Conservation (phyloP, 371 early-diverging fungal genomes). For the Mortierella sp. region DNA sequence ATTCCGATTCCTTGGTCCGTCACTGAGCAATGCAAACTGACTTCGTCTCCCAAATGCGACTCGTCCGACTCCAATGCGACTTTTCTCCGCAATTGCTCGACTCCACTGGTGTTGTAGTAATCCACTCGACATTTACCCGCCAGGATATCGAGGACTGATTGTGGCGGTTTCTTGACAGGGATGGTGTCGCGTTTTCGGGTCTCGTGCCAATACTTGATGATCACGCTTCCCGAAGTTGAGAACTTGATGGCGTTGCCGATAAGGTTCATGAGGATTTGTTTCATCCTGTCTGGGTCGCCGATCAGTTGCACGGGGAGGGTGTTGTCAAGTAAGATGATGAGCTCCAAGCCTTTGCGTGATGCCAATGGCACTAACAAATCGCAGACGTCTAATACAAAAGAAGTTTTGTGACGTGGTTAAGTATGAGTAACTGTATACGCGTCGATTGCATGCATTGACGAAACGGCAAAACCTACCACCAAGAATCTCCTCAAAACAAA, state of each 20-base stretch:
- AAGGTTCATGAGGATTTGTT: constrained; percentile 69
- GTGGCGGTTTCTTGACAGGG: background rate
- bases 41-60: constrained; percentile 29
- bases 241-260: constrained; percentile 82
- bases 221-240: constrained; percentile 72
- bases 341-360: constrained; percentile 64
- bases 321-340: constrained; percentile 62
- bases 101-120: background rate
- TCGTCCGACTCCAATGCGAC: constrained; percentile 13
- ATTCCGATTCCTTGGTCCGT: constrained; percentile 71
- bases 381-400: constrained; percentile 60
- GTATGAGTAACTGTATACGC: too few species aligned
- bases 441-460: too few species aligned
- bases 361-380: constrained; percentile 70
- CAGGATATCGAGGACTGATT: constrained; percentile 19
- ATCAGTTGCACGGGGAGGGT: constrained; percentile 57
- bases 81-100: constrained; percentile 9
- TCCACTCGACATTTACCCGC: constrained; percentile 8
- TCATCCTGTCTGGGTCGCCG: constrained; percentile 66
- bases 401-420: background rate
- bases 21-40: constrained; percentile 36
- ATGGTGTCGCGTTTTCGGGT: constrained; percentile 56
- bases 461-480: constrained; percentile 38
- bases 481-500: constrained; percentile 67
- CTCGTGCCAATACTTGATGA: constrained; percentile 69